Base-by-base conservation (phyloP, 2,329 filamentous ascomycete genomes). In the Ceratocystis diversiconidia region DNA sequence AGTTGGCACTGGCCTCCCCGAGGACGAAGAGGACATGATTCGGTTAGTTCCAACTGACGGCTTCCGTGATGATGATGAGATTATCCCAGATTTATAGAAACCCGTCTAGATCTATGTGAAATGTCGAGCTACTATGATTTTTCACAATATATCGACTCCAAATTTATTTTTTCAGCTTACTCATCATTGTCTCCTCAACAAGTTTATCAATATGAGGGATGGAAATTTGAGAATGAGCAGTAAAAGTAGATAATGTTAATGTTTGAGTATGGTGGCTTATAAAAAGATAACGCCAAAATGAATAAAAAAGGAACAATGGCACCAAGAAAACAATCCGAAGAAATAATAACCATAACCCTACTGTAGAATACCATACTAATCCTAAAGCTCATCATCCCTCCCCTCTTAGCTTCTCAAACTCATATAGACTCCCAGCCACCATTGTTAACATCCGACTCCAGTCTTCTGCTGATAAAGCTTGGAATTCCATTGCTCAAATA, bases 371-470 rank as follows among this genome's bases (percentile, higher is more conserved):
- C 17, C 46, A 22, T 48, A 17, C 19, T 48, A 19, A 6, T 17
- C 46, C 46, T 8, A 19, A 41, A 41, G 36, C 4, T 17, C 46
- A 48, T 48, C 1, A 19, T 52, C 6, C 48, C n/a, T 10, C n/a
- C 5, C 19, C 6, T 12, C 48, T 52, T 25, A 2, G 22, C n/a
- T 8, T 25, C 48, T 52, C 48, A 19, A 22, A 17, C 15, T 52
- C 22, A 82, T 63, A 85, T 80, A n/a, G 85, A 96, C 78, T 99
- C 94, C 94, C 94, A 99, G 0, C 94, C 94, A 0, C 94, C 94
- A 71, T 90, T 96, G 73, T 99, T 99, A 57, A 96, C 90, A 74
- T 99, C 94, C 15, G 90, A 88, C 78, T 99, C 94, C 70, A 99
- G 76, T 75, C 90, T 92, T 70, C 94, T 82, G 69, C 88, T 89